Percentiles rank a stretch among this genome's conserved stretches.
Conservation (phyloP, 179 eudicot genomes). For the Gypsophila paniculata region DNA sequence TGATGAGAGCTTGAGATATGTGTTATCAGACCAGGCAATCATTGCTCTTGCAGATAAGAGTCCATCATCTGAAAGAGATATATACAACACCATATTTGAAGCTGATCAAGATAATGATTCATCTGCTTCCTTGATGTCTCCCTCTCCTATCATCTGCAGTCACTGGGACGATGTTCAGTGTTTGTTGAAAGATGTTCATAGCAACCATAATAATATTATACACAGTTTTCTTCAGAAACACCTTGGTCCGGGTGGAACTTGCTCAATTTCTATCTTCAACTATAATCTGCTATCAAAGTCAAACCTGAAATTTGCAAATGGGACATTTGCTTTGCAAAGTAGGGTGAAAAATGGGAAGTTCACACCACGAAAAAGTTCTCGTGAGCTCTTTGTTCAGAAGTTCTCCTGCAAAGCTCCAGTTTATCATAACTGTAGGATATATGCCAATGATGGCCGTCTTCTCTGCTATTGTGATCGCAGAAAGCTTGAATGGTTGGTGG, state of each 20-base stretch:
- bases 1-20: constrained; percentile 93
- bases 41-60: constrained; percentile 58
- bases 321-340: constrained; percentile 42
- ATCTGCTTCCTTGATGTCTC: constrained; percentile 36
- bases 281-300: constrained; percentile 56
- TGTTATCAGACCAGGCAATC: constrained; percentile 77
- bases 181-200: constrained; percentile 42
- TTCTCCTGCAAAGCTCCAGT: constrained; percentile 98
- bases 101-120: constrained; percentile 60
- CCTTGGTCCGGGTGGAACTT: constrained; percentile 74
- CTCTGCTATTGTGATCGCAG: constrained; percentile 91
- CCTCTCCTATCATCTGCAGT: constrained; percentile 67
- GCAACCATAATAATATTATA: constrained; percentile 41
- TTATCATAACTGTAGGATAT: constrained; percentile 93
- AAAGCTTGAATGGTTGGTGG: constrained; percentile 91
- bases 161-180: constrained; percentile 62
- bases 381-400: constrained; percentile 81
- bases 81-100: constrained; percentile 42
- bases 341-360: constrained; percentile 47
- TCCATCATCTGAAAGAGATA: constrained; percentile 49
- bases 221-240: constrained; percentile 49
- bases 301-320: constrained; percentile 39
- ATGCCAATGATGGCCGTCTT: constrained; percentile 90
- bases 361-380: constrained; percentile 59
- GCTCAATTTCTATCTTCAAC: constrained; percentile 71